Evolutionary conservation across 768 basidiomycete species (phyloP).

Genomic region (Lactarius evosmus): DNA sequence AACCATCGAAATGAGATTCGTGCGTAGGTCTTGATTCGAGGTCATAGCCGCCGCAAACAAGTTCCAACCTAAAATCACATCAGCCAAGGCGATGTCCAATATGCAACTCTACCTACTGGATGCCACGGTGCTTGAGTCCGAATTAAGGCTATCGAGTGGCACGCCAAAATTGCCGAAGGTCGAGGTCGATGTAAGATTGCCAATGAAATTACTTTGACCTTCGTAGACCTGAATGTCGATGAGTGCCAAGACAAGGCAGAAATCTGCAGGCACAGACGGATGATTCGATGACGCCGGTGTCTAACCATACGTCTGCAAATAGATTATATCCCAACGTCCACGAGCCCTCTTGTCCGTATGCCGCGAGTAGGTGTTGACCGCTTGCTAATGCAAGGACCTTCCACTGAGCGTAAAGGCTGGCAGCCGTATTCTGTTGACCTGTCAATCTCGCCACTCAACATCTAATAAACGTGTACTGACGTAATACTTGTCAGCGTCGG

Average conservation of each 20-base stretch:
- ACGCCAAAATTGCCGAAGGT: background rate
- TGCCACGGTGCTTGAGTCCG: background rate
- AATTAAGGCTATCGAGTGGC: background rate
- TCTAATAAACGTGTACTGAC: background rate
- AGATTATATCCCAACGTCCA: background rate
- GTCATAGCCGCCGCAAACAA: background rate
- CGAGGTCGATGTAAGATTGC: constrained; percentile 31
- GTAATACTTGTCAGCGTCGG: background rate
- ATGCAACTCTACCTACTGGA: background rate
- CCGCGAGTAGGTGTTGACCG: background rate
- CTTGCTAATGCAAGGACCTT: background rate
- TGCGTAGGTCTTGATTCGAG: background rate
- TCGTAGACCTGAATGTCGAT: constrained; percentile 39
- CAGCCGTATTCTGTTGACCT: background rate
- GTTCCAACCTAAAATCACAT: background rate
- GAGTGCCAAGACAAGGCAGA: too few species aligned
- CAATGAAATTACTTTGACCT: constrained; percentile 51
- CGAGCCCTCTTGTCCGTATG: background rate
- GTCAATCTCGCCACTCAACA: background rate
- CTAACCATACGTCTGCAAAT: background rate
- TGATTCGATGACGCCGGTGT: background rate
- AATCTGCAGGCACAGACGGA: background rate
- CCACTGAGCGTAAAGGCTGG: background rate
- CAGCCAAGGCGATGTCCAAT: background rate
- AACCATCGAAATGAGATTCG: background rate